phyloP scores from a whole-genome alignment of 805 yeast species.

The Ogataea populi-albae region DNA sequence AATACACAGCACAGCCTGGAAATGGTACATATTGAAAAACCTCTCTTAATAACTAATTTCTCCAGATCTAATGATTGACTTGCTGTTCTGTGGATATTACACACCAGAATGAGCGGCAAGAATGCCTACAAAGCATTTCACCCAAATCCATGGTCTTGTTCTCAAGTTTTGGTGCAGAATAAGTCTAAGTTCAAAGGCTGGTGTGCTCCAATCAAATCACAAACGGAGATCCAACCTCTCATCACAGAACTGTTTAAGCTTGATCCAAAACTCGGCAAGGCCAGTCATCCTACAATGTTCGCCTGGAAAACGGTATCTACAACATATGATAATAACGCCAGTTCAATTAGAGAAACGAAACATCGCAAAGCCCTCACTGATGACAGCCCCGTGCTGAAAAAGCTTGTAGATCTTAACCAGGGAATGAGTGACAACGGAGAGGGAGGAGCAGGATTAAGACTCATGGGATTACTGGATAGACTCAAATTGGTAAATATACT shows the following conservation, averaged over 20 bases:
- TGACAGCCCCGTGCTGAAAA: constrained; percentile 8
- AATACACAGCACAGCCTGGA: too few relatives aligned
- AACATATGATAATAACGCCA: not conserved
- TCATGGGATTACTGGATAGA: constrained; percentile 53
- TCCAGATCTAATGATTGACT: too few relatives aligned
- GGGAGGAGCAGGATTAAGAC: constrained; percentile 64
- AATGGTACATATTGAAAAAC: too few relatives aligned
- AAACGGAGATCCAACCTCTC: constrained; percentile 41
- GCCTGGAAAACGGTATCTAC: constrained; percentile 63
- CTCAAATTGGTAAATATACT: constrained; percentile 50
- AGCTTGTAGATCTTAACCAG: constrained; percentile 39
- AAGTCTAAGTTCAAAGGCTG: constrained; percentile 71
- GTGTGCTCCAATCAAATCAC: constrained; percentile 39
- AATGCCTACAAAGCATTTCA: too few relatives aligned
- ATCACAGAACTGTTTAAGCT: constrained; percentile 40
- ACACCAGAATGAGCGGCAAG: too few relatives aligned
- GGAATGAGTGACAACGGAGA: constrained; percentile 74
- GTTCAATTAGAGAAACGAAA: not conserved
- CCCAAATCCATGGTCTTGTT: constrained; percentile 37
- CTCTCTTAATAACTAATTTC: too few relatives aligned
- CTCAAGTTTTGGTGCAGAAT: constrained; percentile 41
- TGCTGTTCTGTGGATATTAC: constrained; percentile 1
- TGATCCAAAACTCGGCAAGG: constrained; percentile 50
- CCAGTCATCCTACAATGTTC: constrained; percentile 69
- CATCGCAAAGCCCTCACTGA: not conserved